phyloP scores from a whole-genome alignment of 1,139 yeast genomes.

The Cylindricascospora bacillispora region DNA sequence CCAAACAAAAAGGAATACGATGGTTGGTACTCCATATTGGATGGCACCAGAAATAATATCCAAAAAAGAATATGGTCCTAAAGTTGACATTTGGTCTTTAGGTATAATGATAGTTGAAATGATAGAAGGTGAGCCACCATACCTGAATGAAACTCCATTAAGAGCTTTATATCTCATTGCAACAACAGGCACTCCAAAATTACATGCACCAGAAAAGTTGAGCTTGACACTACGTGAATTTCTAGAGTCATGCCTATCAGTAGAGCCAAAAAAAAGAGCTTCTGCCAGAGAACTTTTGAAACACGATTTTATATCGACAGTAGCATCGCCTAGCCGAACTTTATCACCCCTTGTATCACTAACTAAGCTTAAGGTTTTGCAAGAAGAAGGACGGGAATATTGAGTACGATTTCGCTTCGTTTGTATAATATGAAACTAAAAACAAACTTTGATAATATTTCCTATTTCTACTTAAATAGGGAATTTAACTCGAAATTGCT shows the following conservation, averaged over 20 bases:
- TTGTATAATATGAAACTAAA: too few relatives aligned
- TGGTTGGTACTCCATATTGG: slow-evolving; percentile 99
- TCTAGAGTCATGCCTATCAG: slow-evolving; percentile 65
- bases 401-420: too few relatives aligned
- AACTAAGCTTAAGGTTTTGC: slow-evolving; percentile 67
- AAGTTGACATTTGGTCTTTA: slow-evolving; percentile 89
- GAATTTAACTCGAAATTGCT: too few relatives aligned
- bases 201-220: slow-evolving; percentile 73
- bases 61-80: slow-evolving; percentile 83
- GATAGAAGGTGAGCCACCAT: slow-evolving; percentile 99
- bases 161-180: slow-evolving; percentile 76
- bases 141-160: slow-evolving; percentile 81
- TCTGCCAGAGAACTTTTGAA: slow-evolving; percentile 59
- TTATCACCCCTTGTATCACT: slow-evolving; percentile 80
- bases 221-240: slow-evolving; percentile 53
- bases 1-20: slow-evolving; percentile 79
- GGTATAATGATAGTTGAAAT: slow-evolving; percentile 95
- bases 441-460: too few relatives aligned
- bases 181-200: slow-evolving; percentile 81
- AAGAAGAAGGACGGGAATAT: slow-evolving; percentile 36
- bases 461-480: too few relatives aligned
- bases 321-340: slow-evolving; percentile 54
- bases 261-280: slow-evolving; percentile 67
- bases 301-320: slow-evolving; percentile 48
- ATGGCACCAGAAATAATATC: slow-evolving; percentile 93